phyloP scores from a whole-genome alignment of 805 yeast species.

The Saccharomycopsis sp. region DNA sequence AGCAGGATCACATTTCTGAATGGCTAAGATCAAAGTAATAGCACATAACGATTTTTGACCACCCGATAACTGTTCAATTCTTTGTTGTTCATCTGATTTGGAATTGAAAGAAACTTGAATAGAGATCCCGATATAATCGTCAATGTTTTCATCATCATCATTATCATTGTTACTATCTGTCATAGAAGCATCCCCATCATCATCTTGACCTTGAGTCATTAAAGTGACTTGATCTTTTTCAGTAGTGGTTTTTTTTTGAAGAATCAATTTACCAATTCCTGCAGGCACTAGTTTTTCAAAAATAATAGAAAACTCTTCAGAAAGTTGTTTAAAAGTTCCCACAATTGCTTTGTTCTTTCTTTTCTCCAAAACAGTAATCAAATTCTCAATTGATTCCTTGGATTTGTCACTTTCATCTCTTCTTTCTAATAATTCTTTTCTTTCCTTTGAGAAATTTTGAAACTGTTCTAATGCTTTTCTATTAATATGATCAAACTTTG shows the following conservation, averaged over 20 bases:
- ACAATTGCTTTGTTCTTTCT: constrained; percentile 79
- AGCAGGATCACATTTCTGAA: constrained; percentile 93
- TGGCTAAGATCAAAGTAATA: constrained; percentile 83
- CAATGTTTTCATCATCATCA: constrained; percentile 27
- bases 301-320: constrained; percentile 59
- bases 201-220: constrained; percentile 18
- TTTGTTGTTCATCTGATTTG: constrained; percentile 71
- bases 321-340: constrained; percentile 66
- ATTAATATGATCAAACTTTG: constrained; percentile 67
- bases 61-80: constrained; percentile 87
- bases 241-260: constrained; percentile 37
- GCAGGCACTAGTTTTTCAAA: constrained; percentile 77
- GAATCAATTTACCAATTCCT: constrained; percentile 66
- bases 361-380: constrained; percentile 58
- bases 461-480: constrained; percentile 85
- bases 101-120: constrained; percentile 87
- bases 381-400: constrained; percentile 56
- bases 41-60: constrained; percentile 98
- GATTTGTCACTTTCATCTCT: constrained; percentile 62
- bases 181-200: constrained; percentile 20
- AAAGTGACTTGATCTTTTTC: constrained; percentile 16
- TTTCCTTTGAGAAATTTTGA: constrained; percentile 59
- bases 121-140: constrained; percentile 69
- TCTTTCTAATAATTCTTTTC: constrained; percentile 54
- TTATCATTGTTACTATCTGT: constrained; percentile 21